Conservation (phyloP, 192 early-diverging fungal genomes). For the Coemansia sp. region DNA sequence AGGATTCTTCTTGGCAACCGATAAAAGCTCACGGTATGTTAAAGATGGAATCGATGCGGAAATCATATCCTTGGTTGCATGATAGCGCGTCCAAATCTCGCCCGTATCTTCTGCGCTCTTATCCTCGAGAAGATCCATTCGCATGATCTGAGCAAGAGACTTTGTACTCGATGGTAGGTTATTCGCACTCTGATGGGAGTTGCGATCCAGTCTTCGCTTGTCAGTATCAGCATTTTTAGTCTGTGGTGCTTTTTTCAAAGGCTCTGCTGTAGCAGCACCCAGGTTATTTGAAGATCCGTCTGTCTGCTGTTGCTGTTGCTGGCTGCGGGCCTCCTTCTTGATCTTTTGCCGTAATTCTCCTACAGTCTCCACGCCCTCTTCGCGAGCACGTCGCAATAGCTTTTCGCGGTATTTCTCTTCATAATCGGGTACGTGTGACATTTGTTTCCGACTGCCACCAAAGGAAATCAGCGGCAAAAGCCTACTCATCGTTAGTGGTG, state of each 20-base stretch:
- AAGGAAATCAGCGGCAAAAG: slow-evolving; percentile 7
- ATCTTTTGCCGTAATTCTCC: slow-evolving; percentile 41
- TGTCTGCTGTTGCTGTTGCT: background rate
- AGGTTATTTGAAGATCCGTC: background rate
- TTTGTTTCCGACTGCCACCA: slow-evolving; percentile 25
- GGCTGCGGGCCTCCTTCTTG: background rate
- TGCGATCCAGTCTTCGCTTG: slow-evolving; percentile 5
- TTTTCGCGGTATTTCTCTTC: slow-evolving; percentile 67
- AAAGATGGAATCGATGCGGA: slow-evolving; percentile 63
- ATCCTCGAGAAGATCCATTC: slow-evolving; percentile 49
- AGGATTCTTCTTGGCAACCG: slow-evolving; percentile 48
- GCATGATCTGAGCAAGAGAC: slow-evolving; percentile 60
- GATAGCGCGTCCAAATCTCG: slow-evolving; percentile 76
- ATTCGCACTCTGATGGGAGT: background rate
- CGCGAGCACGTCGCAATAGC: slow-evolving; percentile 58
- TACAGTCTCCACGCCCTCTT: slow-evolving; percentile 33
- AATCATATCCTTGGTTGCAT: slow-evolving; percentile 59
- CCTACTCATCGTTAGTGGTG: slow-evolving; percentile 20
- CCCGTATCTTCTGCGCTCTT: slow-evolving; percentile 47
- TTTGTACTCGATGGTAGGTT: slow-evolving; percentile 45
- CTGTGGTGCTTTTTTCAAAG: background rate
- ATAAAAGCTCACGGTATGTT: slow-evolving; percentile 61
- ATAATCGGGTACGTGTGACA: slow-evolving; percentile 57
- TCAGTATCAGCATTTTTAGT: background rate
- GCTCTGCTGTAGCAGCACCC: background rate